Evolutionary conservation across 805 yeast species (phyloP).

Genomic region (Kodamaea restingae): DNA sequence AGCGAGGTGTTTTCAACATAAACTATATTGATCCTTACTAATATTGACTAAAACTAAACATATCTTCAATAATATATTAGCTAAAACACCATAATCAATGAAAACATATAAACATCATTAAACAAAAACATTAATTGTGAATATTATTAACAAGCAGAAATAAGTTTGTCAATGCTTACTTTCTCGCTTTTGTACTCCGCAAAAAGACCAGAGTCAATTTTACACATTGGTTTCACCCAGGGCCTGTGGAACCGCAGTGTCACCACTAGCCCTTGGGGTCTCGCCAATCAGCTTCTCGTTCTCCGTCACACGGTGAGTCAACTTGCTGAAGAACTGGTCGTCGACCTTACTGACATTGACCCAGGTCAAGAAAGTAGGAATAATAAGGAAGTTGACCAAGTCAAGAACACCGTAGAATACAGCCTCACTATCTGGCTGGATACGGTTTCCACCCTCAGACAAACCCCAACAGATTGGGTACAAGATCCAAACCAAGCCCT

Average conservation of each 20-base stretch:
- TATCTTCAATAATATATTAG: too few relatives aligned
- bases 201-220: too few relatives aligned
- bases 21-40: too few relatives aligned
- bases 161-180: too few relatives aligned
- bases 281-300: conserved; percentile 21
- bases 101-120: too few relatives aligned
- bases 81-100: too few relatives aligned
- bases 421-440: conserved; percentile 55
- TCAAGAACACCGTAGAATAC: conserved; percentile 60
- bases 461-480: conserved; percentile 51
- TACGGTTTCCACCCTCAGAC: conserved; percentile 60
- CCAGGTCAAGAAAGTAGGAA: conserved; percentile 38
- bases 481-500: conserved; percentile 43
- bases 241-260: conserved; percentile 33
- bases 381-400: conserved; percentile 39
- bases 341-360: conserved; percentile 21
- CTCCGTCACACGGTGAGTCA: conserved; percentile 8
- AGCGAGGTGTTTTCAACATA: too few relatives aligned
- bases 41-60: too few relatives aligned
- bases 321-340: conserved; percentile 25
- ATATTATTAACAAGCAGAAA: too few relatives aligned
- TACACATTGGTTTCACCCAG: neutral
- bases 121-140: too few relatives aligned
- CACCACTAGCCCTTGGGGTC: conserved; percentile 44
- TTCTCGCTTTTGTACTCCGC: too few relatives aligned